Evolutionary conservation across 176 grass and related monocot genomes (phyloP).

Genomic region (Paspalum vaginatum): DNA sequence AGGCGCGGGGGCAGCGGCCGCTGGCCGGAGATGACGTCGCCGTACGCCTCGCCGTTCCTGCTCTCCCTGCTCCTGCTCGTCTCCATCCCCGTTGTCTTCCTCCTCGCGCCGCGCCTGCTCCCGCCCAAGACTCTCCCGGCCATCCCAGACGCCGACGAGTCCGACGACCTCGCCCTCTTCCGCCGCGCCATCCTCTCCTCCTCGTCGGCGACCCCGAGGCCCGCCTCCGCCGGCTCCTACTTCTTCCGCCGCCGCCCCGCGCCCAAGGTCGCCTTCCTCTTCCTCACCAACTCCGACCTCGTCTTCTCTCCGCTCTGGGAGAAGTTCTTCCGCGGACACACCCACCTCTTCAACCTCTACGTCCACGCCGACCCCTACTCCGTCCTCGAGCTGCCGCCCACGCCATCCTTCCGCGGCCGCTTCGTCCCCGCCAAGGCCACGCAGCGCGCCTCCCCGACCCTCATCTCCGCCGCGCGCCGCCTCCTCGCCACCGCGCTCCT

Average conservation of each 20-base stretch:
- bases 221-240: conserved; percentile 34
- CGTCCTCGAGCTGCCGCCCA: conserved; percentile 46
- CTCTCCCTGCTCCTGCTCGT: conserved; percentile 67
- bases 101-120: conserved; percentile 75
- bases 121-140: conserved; percentile 80
- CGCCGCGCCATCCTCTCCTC: conserved; percentile 85
- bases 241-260: conserved; percentile 57
- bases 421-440: conserved; percentile 88
- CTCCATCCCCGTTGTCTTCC: conserved; percentile 71
- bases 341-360: conserved; percentile 75
- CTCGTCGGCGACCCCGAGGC: conserved; percentile 48
- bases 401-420: conserved; percentile 67
- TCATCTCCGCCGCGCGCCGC: conserved; percentile 83
- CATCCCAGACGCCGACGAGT: conserved; percentile 86
- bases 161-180: conserved; percentile 92
- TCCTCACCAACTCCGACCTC: conserved; percentile 81
- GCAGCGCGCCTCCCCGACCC: conserved; percentile 82
- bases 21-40: conserved; percentile 52
- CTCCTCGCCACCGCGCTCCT: conserved; percentile 77
- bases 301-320: conserved; percentile 94
- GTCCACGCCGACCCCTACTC: conserved; percentile 82
- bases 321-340: conserved; percentile 69
- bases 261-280: conserved; percentile 88
- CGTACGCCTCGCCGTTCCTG: conserved; percentile 65
- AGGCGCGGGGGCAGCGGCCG: neutral